These are phyloP conservation scores for Simmondsia chinensis DNA, from an alignment of 148 eudicot genomes.

Conservation along the genomic window DNA sequence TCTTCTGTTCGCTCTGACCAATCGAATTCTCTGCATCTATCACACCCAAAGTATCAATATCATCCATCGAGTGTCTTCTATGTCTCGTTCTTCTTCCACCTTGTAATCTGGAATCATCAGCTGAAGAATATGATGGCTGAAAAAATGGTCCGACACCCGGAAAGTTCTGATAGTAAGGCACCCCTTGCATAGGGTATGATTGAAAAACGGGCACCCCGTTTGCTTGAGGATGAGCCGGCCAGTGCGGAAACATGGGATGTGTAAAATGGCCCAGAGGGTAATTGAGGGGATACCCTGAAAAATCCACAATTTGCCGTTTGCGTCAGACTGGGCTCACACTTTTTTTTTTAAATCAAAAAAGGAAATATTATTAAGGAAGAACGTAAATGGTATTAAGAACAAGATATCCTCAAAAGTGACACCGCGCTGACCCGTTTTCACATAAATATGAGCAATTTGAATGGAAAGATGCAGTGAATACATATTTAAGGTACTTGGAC, in stretches of 20 bases:
- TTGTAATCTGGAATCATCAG: slow-evolving; percentile 37
- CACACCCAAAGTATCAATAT: slow-evolving; percentile 14
- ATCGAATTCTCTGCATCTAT: slow-evolving; percentile 32
- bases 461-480: too few relatives aligned
- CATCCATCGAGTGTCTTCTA: slow-evolving; percentile 51
- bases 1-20: slow-evolving; percentile 25
- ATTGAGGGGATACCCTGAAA: too few relatives aligned
- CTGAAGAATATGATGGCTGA: slow-evolving; percentile 47
- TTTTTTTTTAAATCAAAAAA: too few relatives aligned
- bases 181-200: slow-evolving; percentile 68
- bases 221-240: slow-evolving; percentile 75
- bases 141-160: too few relatives aligned
- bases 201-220: slow-evolving; percentile 58
- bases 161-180: slow-evolving; percentile 75
- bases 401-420: too few relatives aligned
- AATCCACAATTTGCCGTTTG: too few relatives aligned
- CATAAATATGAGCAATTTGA: too few relatives aligned
- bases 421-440: too few relatives aligned
- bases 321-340: too few relatives aligned
- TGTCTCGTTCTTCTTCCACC: slow-evolving; percentile 29
- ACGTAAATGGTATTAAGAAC: too few relatives aligned
- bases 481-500: too few relatives aligned
- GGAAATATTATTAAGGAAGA: too few relatives aligned
- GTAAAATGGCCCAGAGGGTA: slow-evolving; percentile 52
- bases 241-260: slow-evolving; percentile 65